These are phyloP conservation scores for Cyberlindnera subsufficiens DNA, from an alignment of 805 yeast genomes.

Conservation along the genomic window DNA sequence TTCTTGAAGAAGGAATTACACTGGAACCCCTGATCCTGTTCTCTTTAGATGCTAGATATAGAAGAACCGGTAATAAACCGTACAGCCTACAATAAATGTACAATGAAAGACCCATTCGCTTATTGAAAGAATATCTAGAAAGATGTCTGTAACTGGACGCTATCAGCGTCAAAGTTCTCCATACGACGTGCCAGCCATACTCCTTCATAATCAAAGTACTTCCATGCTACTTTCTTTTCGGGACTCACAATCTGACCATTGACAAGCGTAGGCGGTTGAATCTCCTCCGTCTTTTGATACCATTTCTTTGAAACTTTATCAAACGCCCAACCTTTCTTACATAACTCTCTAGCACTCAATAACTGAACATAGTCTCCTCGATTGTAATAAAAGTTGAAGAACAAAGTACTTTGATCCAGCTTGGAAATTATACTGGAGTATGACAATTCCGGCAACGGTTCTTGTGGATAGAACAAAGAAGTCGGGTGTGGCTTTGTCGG, in stretches of 20 bases:
- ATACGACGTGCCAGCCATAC: conserved; percentile 59
- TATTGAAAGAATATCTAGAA: conserved; percentile 2
- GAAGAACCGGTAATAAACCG: too few species aligned
- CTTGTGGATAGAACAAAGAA: conserved; percentile 84
- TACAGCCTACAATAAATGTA: too few species aligned
- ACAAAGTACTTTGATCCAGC: conserved; percentile 81
- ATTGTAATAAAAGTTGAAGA: conserved; percentile 83
- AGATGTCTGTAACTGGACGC: conserved; percentile 14
- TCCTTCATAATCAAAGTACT: conserved; percentile 80
- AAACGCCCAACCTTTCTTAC: conserved; percentile 76
- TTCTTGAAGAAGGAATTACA: conserved; percentile 50
- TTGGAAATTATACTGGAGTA: conserved; percentile 57
- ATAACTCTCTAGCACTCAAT: conserved; percentile 75
- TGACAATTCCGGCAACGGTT: conserved; percentile 49
- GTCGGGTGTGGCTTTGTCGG: conserved; percentile 87
- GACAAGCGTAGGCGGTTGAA: conserved; percentile 16
- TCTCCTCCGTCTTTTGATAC: conserved; percentile 62
- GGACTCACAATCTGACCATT: conserved; percentile 28
- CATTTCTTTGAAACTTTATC: conserved; percentile 72
- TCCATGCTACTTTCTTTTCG: conserved; percentile 49
- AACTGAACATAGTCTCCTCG: conserved; percentile 69
- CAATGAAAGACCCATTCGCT: too few species aligned
- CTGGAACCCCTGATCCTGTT: neutral
- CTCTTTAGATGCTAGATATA: too few species aligned
- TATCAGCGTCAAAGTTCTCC: conserved; percentile 40